Evolutionary conservation across 2,329 filamentous ascomycete species (phyloP).

Genomic region (Plectosphaerella plurivora): DNA sequence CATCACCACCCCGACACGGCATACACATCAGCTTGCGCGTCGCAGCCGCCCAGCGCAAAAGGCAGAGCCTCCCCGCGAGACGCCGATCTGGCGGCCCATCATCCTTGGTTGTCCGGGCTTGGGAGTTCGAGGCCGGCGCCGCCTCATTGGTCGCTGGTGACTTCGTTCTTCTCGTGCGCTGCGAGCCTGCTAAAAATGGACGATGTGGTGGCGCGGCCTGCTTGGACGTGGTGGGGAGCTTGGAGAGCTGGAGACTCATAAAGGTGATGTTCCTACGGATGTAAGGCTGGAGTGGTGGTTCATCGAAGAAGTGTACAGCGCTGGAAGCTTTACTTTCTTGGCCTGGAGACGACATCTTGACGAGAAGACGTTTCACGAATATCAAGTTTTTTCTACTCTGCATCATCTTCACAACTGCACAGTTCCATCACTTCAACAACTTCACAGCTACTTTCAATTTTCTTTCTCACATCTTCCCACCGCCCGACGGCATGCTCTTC

Average conservation of each 20-base stretch:
- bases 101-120: neutral
- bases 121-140: neutral
- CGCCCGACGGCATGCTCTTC: conserved; percentile 7
- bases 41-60: neutral
- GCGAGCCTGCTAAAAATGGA: neutral
- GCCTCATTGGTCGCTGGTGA: neutral
- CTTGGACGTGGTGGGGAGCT: too few relatives aligned
- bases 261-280: too few relatives aligned
- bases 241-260: too few relatives aligned
- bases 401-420: neutral
- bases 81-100: neutral
- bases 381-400: neutral
- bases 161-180: neutral
- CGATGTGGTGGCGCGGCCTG: too few relatives aligned
- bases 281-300: too few relatives aligned
- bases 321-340: too few relatives aligned
- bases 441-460: neutral
- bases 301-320: too few relatives aligned
- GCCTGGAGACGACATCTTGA: too few relatives aligned
- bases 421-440: neutral
- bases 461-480: neutral
- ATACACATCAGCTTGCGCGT: neutral
- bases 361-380: neutral
- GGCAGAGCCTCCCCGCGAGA: neutral
- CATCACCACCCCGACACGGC: neutral